A percentile compares a stretch with the other conserved stretches of the same genome.
phyloP scores from a whole-genome alignment of 202 grass and related monocot species.

The Setaria viridis region DNA sequence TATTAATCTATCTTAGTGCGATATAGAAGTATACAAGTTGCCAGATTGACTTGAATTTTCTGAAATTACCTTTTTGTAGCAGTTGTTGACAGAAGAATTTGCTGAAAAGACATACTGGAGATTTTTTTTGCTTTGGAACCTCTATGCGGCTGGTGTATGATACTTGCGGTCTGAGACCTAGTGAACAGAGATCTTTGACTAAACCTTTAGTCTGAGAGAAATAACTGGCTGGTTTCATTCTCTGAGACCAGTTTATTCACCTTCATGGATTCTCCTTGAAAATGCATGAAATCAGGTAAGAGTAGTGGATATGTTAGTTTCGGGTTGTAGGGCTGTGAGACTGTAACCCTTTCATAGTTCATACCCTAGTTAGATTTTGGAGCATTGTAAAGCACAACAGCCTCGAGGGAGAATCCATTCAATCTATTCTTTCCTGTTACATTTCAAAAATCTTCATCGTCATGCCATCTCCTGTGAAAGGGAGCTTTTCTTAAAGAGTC shows the following conservation, averaged over 20 bases:
- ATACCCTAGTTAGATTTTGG: slow-evolving; percentile 29
- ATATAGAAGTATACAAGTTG: slow-evolving; percentile 19
- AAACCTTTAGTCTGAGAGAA: slow-evolving; percentile 32
- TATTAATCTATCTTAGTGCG: slow-evolving; percentile 6
- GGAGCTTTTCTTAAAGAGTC: not conserved
- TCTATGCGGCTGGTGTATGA: slow-evolving; percentile 31
- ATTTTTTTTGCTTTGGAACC: slow-evolving; percentile 30
- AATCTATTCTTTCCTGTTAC: slow-evolving; percentile 34
- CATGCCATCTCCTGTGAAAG: not conserved
- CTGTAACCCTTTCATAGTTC: slow-evolving; percentile 2
- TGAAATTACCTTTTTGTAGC: slow-evolving; percentile 43
- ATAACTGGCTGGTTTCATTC: slow-evolving; percentile 33
- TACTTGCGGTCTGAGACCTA: slow-evolving; percentile 1
- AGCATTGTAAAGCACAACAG: slow-evolving; percentile 26
- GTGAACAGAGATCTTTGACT: slow-evolving; percentile 29
- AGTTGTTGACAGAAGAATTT: slow-evolving; percentile 45
- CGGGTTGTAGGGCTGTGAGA: slow-evolving; percentile 30
- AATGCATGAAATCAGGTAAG: slow-evolving; percentile 41
- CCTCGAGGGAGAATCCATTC: slow-evolving; percentile 33
- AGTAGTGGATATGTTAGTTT: slow-evolving; percentile 18
- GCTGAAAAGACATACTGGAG: slow-evolving; percentile 28
- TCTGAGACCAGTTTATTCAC: slow-evolving; percentile 10
- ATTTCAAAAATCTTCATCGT: not conserved
- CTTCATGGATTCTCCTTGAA: slow-evolving; percentile 37
- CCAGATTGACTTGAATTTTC: slow-evolving; percentile 30